Evolutionary conservation across 805 yeast genomes (phyloP).

Genomic region (Saturnispora besseyi): DNA sequence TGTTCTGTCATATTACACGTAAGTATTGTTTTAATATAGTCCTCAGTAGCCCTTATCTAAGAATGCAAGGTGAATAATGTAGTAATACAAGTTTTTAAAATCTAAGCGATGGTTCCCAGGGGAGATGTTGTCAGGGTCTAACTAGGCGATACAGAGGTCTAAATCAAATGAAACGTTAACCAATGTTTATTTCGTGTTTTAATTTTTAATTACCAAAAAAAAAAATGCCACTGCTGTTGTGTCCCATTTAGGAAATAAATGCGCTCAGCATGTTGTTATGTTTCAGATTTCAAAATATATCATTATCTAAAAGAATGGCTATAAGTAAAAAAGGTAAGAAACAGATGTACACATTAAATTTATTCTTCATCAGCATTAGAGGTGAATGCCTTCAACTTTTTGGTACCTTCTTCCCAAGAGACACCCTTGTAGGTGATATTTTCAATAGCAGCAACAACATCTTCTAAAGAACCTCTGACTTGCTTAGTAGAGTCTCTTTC

Average conservation of each 20-base stretch:
- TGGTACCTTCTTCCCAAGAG: slow-evolving; percentile 83
- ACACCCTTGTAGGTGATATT: slow-evolving; percentile 64
- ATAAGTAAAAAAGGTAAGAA: too few relatives aligned
- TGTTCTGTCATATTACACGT: neutral
- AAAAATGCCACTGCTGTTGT: neutral
- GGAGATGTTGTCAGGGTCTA: too few relatives aligned
- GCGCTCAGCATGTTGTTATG: neutral
- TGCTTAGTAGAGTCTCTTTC: slow-evolving; percentile 96
- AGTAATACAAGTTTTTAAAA: too few relatives aligned
- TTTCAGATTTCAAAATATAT: neutral
- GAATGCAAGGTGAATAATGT: neutral
- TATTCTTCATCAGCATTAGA: slow-evolving; percentile 43
- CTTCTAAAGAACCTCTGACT: slow-evolving; percentile 83
- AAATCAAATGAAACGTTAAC: neutral
- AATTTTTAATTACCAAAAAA: neutral
- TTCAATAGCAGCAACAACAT: slow-evolving; percentile 61
- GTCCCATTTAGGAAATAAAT: neutral
- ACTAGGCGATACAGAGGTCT: neutral
- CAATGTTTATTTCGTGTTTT: neutral
- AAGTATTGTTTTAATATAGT: neutral
- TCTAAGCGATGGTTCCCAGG: too few relatives aligned
- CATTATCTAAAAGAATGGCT: too few relatives aligned
- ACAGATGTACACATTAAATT: neutral
- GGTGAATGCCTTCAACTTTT: slow-evolving; percentile 62
- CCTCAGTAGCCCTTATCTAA: neutral